phyloP scores from a whole-genome alignment of 306 rosid species.

The Gillenia trifoliata region DNA sequence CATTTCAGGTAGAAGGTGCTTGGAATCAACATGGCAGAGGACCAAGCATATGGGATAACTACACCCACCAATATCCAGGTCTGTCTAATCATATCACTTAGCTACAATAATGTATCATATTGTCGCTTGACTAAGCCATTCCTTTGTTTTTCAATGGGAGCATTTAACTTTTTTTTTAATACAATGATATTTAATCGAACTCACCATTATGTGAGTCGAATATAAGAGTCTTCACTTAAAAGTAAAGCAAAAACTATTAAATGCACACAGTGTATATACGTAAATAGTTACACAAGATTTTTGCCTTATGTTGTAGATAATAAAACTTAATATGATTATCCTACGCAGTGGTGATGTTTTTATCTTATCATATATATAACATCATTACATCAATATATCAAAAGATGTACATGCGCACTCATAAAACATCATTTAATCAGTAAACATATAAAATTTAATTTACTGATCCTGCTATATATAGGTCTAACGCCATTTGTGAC shows the following conservation, averaged over 20 bases:
- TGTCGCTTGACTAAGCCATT: no score
- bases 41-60: neutral
- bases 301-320: no score
- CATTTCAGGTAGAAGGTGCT: neutral
- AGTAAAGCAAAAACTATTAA: no score
- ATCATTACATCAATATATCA: neutral
- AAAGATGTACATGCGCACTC: neutral
- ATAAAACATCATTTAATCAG: neutral
- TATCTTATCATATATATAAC: no score
- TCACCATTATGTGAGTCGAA: no score
- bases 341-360: slow-evolving; percentile 32
- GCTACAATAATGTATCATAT: no score
- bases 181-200: no score
- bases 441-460: neutral
- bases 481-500: slow-evolving; percentile 51
- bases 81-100: neutral
- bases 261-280: no score
- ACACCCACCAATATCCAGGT: neutral
- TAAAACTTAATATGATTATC: neutral
- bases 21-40: neutral
- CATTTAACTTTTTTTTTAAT: no score
- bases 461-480: neutral
- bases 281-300: no score
- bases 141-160: no score
- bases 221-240: no score